phyloP scores from a whole-genome alignment of 371 early-diverging fungal species.

The Chytridium lagenaria region DNA sequence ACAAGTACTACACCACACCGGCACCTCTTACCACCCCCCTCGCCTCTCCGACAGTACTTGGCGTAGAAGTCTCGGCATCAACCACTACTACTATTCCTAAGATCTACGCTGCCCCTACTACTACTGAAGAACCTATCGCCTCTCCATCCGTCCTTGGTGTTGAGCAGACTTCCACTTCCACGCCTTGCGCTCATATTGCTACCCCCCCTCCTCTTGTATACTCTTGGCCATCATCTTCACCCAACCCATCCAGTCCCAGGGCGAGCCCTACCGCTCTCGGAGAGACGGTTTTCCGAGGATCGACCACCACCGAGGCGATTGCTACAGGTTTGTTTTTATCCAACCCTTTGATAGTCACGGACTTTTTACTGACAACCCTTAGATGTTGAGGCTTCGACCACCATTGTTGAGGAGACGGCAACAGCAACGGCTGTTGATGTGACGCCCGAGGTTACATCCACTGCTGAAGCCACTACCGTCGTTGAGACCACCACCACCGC shows the following conservation, averaged over 20 bases:
- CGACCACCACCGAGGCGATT: background rate
- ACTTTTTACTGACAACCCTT: too few relatives aligned
- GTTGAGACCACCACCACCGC: too few relatives aligned
- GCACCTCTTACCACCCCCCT: background rate
- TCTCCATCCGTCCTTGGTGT: background rate
- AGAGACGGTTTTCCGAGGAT: slow-evolving; percentile 5
- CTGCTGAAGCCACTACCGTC: too few relatives aligned
- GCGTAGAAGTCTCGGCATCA: background rate
- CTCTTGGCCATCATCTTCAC: background rate
- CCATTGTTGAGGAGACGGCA: too few relatives aligned
- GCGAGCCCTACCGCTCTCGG: slow-evolving; percentile 14
- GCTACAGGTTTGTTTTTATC: too few relatives aligned
- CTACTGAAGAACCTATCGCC: background rate
- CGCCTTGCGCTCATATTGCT: too few relatives aligned
- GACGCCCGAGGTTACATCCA: background rate
- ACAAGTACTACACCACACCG: background rate
- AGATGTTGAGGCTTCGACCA: slow-evolving; percentile 1
- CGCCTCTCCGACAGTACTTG: background rate
- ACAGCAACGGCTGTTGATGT: background rate
- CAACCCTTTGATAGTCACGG: too few relatives aligned
- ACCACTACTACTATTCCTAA: too few relatives aligned
- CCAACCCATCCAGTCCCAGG: background rate
- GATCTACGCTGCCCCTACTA: background rate
- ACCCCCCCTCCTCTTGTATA: slow-evolving; percentile 1
- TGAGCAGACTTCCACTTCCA: background rate